These are phyloP conservation scores for Prillingera fragicola DNA, from an alignment of 1,284 basidiomycete species.

Conservation along the genomic window DNA sequence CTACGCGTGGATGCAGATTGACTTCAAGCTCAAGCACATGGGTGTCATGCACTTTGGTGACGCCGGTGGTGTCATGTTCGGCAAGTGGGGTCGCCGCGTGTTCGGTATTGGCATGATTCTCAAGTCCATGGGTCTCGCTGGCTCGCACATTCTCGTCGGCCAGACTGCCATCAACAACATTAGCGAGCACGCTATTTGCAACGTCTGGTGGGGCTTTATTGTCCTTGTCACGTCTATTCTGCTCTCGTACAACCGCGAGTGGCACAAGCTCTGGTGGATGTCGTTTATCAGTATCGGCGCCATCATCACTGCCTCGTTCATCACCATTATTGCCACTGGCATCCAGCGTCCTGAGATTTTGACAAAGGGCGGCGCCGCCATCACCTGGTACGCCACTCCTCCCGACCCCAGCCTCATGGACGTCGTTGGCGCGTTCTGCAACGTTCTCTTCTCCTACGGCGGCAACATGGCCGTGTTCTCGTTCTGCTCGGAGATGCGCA, in stretches of 20 bases:
- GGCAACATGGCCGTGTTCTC: constrained; percentile 41
- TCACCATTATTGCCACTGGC: constrained; percentile 36
- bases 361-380: constrained; percentile 22
- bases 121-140: constrained; percentile 39
- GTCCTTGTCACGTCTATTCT: constrained; percentile 29
- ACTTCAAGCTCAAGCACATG: constrained; percentile 42
- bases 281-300: constrained; percentile 33
- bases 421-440: constrained; percentile 37
- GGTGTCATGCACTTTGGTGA: constrained; percentile 43
- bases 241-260: constrained; percentile 27
- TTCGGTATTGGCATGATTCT: constrained; percentile 32
- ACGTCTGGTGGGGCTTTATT: constrained; percentile 37
- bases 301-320: constrained; percentile 34
- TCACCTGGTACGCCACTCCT: constrained; percentile 30
- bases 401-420: constrained; percentile 29
- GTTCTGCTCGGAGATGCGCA: constrained; percentile 41
- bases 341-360: constrained; percentile 22
- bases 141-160: constrained; percentile 40
- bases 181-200: constrained; percentile 35
- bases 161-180: constrained; percentile 34
- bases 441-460: constrained; percentile 40
- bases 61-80: constrained; percentile 39
- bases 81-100: constrained; percentile 31
- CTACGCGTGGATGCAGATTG: constrained; percentile 39
- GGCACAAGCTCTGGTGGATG: constrained; percentile 33